Evolutionary conservation across 768 basidiomycete genomes (phyloP), one percentile per base, ranked within the genome.

Genomic region (Pulveroboletus sp.): DNA sequence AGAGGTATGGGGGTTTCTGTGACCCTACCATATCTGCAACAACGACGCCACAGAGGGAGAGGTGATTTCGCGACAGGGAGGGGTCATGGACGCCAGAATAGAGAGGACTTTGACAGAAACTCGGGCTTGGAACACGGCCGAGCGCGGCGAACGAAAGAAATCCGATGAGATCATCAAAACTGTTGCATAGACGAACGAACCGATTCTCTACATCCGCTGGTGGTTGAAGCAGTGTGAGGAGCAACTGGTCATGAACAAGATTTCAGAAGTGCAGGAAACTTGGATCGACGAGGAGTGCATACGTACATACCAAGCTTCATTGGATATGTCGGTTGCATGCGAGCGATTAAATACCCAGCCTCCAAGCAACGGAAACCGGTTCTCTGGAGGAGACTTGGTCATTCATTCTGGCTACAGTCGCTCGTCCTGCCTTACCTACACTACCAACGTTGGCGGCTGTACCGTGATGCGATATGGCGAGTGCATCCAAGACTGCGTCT

Each of bases 261-360:
- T 14, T 36, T 45, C 15, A 43, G 40, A 37, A 21, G 14, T 1
- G 21, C 17, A 8, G 24, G 14, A 46, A 40, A 31, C n/a, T 17
- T 15, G 7, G 17, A 10, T 18, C n/a, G 32, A 27, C 2, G 13
- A 2, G 24, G 18, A 3, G 7, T 17, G 8, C 14, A n/a, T 18
- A 60, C 69, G 37, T 39, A 70, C 69, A 53, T 55, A 63, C 69
- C 69, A 70, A 15, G 57, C 63, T 47, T 69, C 61, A 11, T 70
- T 62, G 7, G 67, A 21, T 15, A 66, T 60, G 5, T 48, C 52
- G 8, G 33, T 26, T 8, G 32, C 43, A 24, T 68, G 66, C 0
- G 55, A 41, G 10, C 46, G 48, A 42, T 63, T 67, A n/a, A 57
- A 69, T 11, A 70, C 54, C 66, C 66, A 70, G 8, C 69, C 69